These are phyloP conservation scores for Theileria annulata DNA, from an alignment of 169 alveolate genomes.

Conservation along the genomic window DNA sequence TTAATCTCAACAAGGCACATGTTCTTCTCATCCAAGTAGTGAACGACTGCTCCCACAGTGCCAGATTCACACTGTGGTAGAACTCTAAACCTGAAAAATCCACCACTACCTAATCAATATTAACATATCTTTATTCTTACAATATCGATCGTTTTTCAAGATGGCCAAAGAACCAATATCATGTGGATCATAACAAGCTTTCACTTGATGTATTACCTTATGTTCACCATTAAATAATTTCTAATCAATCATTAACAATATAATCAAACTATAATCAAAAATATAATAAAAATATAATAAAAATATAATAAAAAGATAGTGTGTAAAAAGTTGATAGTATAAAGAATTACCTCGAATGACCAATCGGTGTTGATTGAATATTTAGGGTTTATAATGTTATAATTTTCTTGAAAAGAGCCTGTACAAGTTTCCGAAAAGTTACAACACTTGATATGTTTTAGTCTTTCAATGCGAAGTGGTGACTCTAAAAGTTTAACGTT, in stretches of 20 bases:
- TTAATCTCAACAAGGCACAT: slow-evolving; percentile 67
- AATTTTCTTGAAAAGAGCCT: slow-evolving; percentile 44
- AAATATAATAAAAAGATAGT: no score
- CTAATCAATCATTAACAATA: slow-evolving; percentile 3
- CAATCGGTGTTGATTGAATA: slow-evolving; percentile 49
- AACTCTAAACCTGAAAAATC: slow-evolving; percentile 39
- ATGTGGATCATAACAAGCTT: slow-evolving; percentile 36
- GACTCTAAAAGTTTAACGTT: slow-evolving; percentile 62
- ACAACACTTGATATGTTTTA: slow-evolving; percentile 62
- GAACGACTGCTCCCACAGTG: slow-evolving; percentile 58
- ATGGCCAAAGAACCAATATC: slow-evolving; percentile 58
- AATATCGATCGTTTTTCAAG: slow-evolving; percentile 46
- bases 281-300: no score
- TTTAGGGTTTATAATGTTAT: slow-evolving; percentile 36
- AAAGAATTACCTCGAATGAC: slow-evolving; percentile 47
- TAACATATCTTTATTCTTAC: slow-evolving; percentile 25
- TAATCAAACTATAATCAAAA: neutral
- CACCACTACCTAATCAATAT: slow-evolving; percentile 21
- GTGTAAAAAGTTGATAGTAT: no score
- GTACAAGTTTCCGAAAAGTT: slow-evolving; percentile 66
- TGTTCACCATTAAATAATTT: slow-evolving; percentile 50
- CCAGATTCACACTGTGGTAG: slow-evolving; percentile 66
- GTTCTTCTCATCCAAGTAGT: slow-evolving; percentile 47
- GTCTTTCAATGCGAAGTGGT: slow-evolving; percentile 27
- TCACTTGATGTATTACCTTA: slow-evolving; percentile 61